Evolutionary conservation across 2,329 filamentous ascomycete species (phyloP).

Genomic region (Rutstroemia sp.): DNA sequence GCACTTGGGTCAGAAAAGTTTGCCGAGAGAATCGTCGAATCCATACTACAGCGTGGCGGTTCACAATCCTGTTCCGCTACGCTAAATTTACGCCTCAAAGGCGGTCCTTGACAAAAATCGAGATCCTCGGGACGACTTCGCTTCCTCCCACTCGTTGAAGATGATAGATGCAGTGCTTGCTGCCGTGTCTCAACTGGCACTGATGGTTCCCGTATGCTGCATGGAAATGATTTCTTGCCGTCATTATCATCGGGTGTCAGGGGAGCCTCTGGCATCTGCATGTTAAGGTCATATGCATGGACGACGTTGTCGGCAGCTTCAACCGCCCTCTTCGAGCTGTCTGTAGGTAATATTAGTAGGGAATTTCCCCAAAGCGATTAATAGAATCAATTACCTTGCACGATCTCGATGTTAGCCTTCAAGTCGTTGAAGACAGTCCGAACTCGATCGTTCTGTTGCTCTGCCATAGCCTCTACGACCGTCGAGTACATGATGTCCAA

Average conservation of each 20-base stretch:
- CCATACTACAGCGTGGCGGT: too few species aligned
- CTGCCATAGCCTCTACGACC: constrained; percentile 56
- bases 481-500: constrained; percentile 70
- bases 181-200: background rate
- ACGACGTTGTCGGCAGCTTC: constrained; percentile 71
- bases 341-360: constrained; percentile 31
- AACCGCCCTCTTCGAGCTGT: constrained; percentile 63
- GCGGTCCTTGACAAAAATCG: constrained; percentile 19
- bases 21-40: too few species aligned
- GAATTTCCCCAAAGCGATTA: background rate
- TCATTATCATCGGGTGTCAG: constrained; percentile 21
- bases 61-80: constrained; percentile 15
- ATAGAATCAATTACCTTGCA: constrained; percentile 46
- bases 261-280: constrained; percentile 63
- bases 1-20: background rate
- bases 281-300: constrained; percentile 67
- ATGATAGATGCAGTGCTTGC: background rate
- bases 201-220: background rate
- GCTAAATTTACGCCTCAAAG: constrained; percentile 23
- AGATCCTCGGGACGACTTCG: constrained; percentile 17
- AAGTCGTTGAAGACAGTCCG: constrained; percentile 52
- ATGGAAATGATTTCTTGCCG: constrained; percentile 1
- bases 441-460: constrained; percentile 41
- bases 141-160: constrained; percentile 11
- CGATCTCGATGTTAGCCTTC: constrained; percentile 62